These are phyloP conservation scores for Silene uniflora DNA, from an alignment of 148 eudicot genomes.

Conservation along the genomic window DNA sequence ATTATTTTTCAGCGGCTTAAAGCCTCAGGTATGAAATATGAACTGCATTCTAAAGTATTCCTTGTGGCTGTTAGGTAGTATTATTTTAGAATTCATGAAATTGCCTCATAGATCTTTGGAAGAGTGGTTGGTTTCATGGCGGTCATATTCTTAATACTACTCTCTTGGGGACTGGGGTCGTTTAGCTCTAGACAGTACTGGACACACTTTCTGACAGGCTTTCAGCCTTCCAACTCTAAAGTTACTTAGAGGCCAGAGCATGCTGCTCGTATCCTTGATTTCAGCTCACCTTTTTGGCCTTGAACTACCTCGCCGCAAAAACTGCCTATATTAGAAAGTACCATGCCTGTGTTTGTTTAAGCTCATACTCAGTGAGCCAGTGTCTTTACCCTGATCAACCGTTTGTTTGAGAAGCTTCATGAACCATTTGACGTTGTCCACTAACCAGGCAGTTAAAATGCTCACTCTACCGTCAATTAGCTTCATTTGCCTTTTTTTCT, in stretches of 20 bases:
- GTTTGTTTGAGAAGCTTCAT: constrained; percentile 24
- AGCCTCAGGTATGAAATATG: not conserved
- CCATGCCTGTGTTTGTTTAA: not conserved
- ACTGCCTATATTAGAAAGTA: constrained; percentile 6
- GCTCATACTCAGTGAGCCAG: not conserved
- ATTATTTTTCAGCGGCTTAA: not conserved
- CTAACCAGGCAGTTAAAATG: too few relatives aligned
- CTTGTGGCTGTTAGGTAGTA: not conserved
- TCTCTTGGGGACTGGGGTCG: not conserved
- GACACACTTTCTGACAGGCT: constrained; percentile 5
- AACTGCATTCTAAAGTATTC: not conserved
- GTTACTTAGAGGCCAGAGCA: not conserved
- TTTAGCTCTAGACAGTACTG: constrained; percentile 13
- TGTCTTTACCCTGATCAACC: not conserved
- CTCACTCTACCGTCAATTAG: too few relatives aligned
- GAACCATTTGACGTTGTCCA: too few relatives aligned
- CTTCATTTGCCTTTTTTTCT: too few relatives aligned
- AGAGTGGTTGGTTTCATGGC: not conserved
- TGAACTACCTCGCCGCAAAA: constrained; percentile 24
- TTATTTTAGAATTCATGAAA: not conserved
- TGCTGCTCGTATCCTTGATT: constrained; percentile 8
- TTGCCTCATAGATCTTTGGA: not conserved
- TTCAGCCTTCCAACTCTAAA: constrained; percentile 20
- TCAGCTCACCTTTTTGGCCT: constrained; percentile 3
- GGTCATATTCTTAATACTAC: not conserved